Percentiles rank a stretch among this genome's conserved stretches.
These are phyloP conservation scores for Cordyceps cicadae DNA, from an alignment of 2,329 filamentous ascomycete genomes.

Conservation along the genomic window DNA sequence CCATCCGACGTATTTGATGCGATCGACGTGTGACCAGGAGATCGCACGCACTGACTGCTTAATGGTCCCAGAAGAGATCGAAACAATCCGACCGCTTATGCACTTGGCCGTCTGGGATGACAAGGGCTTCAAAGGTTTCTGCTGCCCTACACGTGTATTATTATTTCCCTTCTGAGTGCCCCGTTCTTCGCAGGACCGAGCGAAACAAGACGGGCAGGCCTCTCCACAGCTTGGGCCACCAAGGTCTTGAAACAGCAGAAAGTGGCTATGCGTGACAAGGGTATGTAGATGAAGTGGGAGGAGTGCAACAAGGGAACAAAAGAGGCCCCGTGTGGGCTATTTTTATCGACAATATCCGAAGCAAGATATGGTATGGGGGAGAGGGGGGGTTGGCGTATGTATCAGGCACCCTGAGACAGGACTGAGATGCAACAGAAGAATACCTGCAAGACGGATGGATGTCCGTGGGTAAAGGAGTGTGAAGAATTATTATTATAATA, in stretches of 20 bases:
- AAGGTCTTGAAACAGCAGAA: conserved; percentile 10
- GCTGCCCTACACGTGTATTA: conserved; percentile 6
- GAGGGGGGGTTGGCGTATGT: neutral
- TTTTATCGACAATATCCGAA: conserved; percentile 9
- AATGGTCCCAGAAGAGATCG: conserved; percentile 10
- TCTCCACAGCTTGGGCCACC: conserved; percentile 11
- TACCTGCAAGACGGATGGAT: neutral
- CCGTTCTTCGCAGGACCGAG: conserved; percentile 13
- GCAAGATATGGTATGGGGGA: neutral
- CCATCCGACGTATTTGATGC: conserved; percentile 12
- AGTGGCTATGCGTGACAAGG: conserved; percentile 11
- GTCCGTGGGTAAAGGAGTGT: conserved; percentile 2
- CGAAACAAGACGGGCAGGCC: conserved; percentile 8
- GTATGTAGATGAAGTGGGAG: conserved; percentile 4
- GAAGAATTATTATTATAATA: neutral
- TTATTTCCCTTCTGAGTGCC: neutral
- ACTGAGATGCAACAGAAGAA: conserved; percentile 1
- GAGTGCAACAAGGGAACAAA: conserved; percentile 7
- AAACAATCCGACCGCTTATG: conserved; percentile 12
- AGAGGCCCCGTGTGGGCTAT: conserved; percentile 7
- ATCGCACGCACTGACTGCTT: conserved; percentile 11
- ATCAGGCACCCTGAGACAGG: conserved; percentile 8
- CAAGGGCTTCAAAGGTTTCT: conserved; percentile 10
- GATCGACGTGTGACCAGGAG: conserved; percentile 11
- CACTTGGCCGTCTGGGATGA: neutral